A percentile compares a stretch with the other conserved stretches of the same genome.
Conservation (phyloP, 805 yeast species). For the Wickerhamomyces ciferrii region DNA sequence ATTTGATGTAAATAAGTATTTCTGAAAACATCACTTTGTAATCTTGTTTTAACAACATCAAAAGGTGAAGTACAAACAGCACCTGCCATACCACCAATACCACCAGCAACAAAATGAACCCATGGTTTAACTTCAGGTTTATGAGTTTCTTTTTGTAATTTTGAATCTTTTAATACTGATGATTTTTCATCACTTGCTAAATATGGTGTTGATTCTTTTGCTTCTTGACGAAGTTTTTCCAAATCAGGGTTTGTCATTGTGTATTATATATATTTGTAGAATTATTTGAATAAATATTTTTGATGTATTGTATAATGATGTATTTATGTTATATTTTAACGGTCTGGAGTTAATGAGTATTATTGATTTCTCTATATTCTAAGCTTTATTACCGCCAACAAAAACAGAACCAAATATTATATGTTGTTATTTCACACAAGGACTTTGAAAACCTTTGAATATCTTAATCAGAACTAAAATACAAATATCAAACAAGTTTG, state of each 20-base stretch:
- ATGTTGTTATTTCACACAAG: too few relatives aligned
- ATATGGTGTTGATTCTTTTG: slow-evolving; percentile 53
- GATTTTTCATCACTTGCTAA: slow-evolving; percentile 72
- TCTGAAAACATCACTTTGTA: slow-evolving; percentile 83
- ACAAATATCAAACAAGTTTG: too few relatives aligned
- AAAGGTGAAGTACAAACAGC: slow-evolving; percentile 92
- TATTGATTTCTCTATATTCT: too few relatives aligned
- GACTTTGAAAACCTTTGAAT: too few relatives aligned
- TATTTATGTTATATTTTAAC: too few relatives aligned
- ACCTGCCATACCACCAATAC: slow-evolving; percentile 97
- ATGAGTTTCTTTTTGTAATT: slow-evolving; percentile 4
- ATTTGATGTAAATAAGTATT: slow-evolving; percentile 38
- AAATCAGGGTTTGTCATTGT: slow-evolving; percentile 22
- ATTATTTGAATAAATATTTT: not conserved
- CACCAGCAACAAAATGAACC: slow-evolving; percentile 91
- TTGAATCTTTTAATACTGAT: slow-evolving; percentile 40
- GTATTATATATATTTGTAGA: not conserved
- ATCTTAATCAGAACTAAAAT: too few relatives aligned
- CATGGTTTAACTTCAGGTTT: slow-evolving; percentile 35
- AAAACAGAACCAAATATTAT: too few relatives aligned
- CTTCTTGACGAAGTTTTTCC: slow-evolving; percentile 43
- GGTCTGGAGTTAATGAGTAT: not conserved
- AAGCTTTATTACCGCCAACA: too few relatives aligned
- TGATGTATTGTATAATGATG: not conserved
- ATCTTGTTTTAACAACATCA: slow-evolving; percentile 92